Conservation (phyloP, 2,329 filamentous ascomycete genomes). For the Talaromyces sp. region DNA sequence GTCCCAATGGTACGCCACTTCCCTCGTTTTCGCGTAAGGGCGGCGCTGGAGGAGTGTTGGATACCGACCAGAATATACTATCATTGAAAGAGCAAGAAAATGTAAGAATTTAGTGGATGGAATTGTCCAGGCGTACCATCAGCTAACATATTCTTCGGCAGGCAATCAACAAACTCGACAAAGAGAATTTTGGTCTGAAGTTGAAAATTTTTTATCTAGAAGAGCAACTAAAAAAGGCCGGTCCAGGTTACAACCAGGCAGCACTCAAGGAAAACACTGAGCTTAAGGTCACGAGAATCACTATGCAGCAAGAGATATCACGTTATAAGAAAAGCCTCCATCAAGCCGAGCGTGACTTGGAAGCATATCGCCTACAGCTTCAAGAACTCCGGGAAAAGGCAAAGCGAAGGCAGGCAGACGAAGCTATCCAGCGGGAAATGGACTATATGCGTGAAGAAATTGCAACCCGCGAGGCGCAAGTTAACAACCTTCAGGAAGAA, state of each 20-base stretch:
- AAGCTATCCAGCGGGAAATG: conserved; percentile 61
- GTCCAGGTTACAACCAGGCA: conserved; percentile 81
- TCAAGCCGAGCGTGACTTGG: conserved; percentile 78
- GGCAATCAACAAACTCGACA: conserved; percentile 89
- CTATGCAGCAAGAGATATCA: conserved; percentile 80
- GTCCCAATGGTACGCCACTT: conserved; percentile 75
- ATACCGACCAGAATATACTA: conserved; percentile 76
- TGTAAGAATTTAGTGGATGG: conserved; percentile 42
- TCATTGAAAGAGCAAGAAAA: conserved; percentile 93
- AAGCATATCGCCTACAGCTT: conserved; percentile 75
- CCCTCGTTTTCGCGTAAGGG: conserved; percentile 60
- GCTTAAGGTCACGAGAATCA: conserved; percentile 86
- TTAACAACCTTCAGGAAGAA: conserved; percentile 45
- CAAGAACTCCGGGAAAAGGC: conserved; percentile 76
- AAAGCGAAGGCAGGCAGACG: conserved; percentile 68
- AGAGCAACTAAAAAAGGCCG: conserved; percentile 78
- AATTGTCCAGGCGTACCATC: neutral
- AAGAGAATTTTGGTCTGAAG: conserved; percentile 96
- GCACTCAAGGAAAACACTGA: conserved; percentile 93
- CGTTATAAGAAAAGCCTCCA: conserved; percentile 79
- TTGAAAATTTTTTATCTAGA: conserved; percentile 96
- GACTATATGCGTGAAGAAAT: conserved; percentile 47
- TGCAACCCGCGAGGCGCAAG: conserved; percentile 42
- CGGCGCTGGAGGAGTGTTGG: conserved; percentile 57
- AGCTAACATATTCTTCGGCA: conserved; percentile 22